These are phyloP conservation scores for Lipomyces sp. DNA, from an alignment of 805 yeast species.

Conservation along the genomic window DNA sequence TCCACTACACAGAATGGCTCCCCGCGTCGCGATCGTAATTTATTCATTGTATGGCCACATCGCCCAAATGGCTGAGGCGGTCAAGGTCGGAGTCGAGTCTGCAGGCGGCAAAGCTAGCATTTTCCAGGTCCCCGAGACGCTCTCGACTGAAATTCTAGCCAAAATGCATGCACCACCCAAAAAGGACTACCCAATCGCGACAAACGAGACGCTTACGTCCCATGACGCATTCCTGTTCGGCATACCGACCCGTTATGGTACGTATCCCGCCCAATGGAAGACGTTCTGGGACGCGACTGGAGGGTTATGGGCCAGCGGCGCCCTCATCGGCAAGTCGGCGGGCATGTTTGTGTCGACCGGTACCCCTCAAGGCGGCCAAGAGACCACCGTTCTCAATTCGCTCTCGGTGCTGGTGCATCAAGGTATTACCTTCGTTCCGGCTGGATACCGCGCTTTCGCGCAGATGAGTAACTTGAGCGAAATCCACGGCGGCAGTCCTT, in stretches of 20 bases:
- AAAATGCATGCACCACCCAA: slow-evolving; percentile 66
- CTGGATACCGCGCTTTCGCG: slow-evolving; percentile 70
- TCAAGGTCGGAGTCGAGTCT: slow-evolving; percentile 68
- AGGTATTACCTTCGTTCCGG: slow-evolving; percentile 76
- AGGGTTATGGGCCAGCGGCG: slow-evolving; percentile 57
- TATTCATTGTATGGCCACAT: slow-evolving; percentile 85
- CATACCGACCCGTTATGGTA: slow-evolving; percentile 79
- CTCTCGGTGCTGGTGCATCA: slow-evolving; percentile 70
- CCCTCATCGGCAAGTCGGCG: slow-evolving; percentile 69
- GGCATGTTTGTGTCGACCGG: slow-evolving; percentile 76
- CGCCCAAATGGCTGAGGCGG: slow-evolving; percentile 68
- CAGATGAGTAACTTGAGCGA: slow-evolving; percentile 63
- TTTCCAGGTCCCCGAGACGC: slow-evolving; percentile 81
- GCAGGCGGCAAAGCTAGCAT: slow-evolving; percentile 74
- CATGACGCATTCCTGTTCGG: slow-evolving; percentile 81
- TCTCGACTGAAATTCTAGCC: slow-evolving; percentile 61
- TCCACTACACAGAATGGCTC: slow-evolving; percentile 33
- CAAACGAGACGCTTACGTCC: slow-evolving; percentile 57
- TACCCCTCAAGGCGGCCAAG: slow-evolving; percentile 80
- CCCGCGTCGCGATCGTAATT: slow-evolving; percentile 72
- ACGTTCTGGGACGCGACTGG: slow-evolving; percentile 81
- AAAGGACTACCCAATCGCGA: slow-evolving; percentile 58
- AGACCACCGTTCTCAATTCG: slow-evolving; percentile 63
- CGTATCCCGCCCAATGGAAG: slow-evolving; percentile 74
- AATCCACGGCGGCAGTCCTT: slow-evolving; percentile 80